Evolutionary conservation across 768 basidiomycete species (phyloP).

Genomic region (Rhodotorula paludigena): DNA sequence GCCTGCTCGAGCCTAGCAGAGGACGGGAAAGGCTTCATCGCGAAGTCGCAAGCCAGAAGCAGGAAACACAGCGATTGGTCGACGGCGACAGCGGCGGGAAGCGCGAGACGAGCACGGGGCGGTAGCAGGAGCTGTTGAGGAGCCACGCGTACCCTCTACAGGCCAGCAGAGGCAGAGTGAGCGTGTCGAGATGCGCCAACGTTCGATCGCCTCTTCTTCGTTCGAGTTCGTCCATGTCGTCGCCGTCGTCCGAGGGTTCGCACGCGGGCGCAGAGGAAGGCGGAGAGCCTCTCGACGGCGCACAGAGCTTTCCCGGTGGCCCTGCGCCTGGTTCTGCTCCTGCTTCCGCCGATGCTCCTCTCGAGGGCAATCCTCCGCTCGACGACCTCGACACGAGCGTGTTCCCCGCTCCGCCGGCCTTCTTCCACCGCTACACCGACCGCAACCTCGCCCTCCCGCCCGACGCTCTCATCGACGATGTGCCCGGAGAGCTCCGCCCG

Average conservation of each 20-base stretch:
- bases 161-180: no score
- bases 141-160: no score
- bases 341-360: neutral
- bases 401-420: conserved; percentile 82
- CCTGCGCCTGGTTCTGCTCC: neutral
- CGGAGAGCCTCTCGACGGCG: neutral
- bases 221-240: neutral
- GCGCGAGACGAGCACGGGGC: no score
- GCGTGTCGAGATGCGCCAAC: neutral
- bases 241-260: conserved; percentile 2
- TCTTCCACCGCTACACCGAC: conserved; percentile 69
- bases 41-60: no score
- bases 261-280: neutral
- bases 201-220: accelerated
- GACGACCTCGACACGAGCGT: conserved; percentile 39
- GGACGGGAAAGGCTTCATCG: no score
- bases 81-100: neutral
- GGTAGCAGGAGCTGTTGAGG: no score
- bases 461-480: conserved; percentile 49
- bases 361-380: neutral
- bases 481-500: conserved; percentile 44
- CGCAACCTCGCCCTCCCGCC: conserved; percentile 67
- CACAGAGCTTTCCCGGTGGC: no score
- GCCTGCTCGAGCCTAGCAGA: no score
- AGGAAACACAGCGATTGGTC: no score